Conservation (phyloP, 1,284 basidiomycete genomes). For the Ganoderma resinaceum region DNA sequence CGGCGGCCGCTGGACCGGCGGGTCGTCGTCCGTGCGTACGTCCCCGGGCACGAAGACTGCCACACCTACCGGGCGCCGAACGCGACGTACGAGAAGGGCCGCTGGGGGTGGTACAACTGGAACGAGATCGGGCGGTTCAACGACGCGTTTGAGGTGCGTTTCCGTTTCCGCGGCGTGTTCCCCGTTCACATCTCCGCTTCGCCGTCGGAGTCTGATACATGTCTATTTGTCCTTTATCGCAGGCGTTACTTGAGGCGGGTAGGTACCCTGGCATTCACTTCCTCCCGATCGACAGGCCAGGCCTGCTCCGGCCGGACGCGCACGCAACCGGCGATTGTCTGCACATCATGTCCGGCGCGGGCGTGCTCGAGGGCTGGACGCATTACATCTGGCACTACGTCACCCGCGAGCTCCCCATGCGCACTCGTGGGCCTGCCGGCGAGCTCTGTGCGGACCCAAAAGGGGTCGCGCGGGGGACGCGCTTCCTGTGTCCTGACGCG, state of each 20-base stretch:
- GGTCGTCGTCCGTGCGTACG: conserved; percentile 65
- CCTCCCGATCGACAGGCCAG: conserved; percentile 65
- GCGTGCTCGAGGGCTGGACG: conserved; percentile 75
- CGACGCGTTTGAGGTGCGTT: conserved; percentile 57
- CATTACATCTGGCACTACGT: conserved; percentile 74
- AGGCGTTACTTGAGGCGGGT: conserved; percentile 43
- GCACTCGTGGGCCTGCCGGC: conserved; percentile 15
- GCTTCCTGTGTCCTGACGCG: neutral
- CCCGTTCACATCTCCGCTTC: neutral
- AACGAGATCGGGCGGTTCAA: conserved; percentile 63
- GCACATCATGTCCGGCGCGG: conserved; percentile 68
- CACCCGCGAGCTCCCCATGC: conserved; percentile 45
- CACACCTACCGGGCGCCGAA: conserved; percentile 54
- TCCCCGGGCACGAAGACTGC: conserved; percentile 71
- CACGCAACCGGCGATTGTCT: conserved; percentile 67
- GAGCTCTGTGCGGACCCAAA: neutral
- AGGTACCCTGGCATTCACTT: conserved; percentile 63
- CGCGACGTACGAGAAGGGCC: conserved; percentile 48
- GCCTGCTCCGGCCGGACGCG: conserved; percentile 67
- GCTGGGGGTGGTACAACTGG: conserved; percentile 68
- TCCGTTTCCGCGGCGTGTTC: too few relatives aligned
- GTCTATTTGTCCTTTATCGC: neutral
- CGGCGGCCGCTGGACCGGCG: conserved; percentile 42
- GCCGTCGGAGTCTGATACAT: neutral
- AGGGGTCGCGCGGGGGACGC: too few relatives aligned